A percentile compares a stretch with the other conserved stretches of the same genome.
Evolutionary conservation across 257 asterid genomes (phyloP).

Genomic region (Nicotiana paniculata): DNA sequence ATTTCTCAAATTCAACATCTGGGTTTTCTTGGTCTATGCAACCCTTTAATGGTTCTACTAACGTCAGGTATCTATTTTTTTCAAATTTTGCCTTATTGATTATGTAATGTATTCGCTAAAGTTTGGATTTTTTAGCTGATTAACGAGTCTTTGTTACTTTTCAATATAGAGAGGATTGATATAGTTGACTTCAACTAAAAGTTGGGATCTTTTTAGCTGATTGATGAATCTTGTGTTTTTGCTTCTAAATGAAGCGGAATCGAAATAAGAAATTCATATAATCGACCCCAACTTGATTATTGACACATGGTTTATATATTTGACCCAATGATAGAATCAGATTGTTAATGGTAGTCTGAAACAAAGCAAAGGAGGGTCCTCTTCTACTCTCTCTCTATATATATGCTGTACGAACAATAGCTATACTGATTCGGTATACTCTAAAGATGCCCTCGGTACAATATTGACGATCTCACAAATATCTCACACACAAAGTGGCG

Average conservation of each 20-base stretch:
- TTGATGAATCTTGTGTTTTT: background rate
- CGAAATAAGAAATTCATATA: too few species aligned
- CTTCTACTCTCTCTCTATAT: too few species aligned
- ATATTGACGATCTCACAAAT: too few species aligned
- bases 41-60: constrained; percentile 48
- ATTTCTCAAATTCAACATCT: constrained; percentile 43
- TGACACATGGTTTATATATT: too few species aligned
- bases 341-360: too few species aligned
- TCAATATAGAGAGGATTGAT: background rate
- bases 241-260: background rate
- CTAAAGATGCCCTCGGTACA: too few species aligned
- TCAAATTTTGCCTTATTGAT: background rate
- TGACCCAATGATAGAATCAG: too few species aligned
- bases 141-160: background rate
- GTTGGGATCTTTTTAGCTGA: background rate
- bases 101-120: background rate
- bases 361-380: too few species aligned
- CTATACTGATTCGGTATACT: too few species aligned
- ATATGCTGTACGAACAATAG: too few species aligned
- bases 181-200: background rate
- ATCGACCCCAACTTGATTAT: too few species aligned
- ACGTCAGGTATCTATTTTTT: constrained; percentile 32
- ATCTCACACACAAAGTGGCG: too few species aligned
- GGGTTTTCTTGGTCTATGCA: constrained; percentile 70
- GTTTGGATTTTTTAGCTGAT: background rate